Evolutionary conservation across 768 basidiomycete genomes (phyloP), one percentile per base, ranked within the genome.

Genomic region (Phylloporus sp.): DNA sequence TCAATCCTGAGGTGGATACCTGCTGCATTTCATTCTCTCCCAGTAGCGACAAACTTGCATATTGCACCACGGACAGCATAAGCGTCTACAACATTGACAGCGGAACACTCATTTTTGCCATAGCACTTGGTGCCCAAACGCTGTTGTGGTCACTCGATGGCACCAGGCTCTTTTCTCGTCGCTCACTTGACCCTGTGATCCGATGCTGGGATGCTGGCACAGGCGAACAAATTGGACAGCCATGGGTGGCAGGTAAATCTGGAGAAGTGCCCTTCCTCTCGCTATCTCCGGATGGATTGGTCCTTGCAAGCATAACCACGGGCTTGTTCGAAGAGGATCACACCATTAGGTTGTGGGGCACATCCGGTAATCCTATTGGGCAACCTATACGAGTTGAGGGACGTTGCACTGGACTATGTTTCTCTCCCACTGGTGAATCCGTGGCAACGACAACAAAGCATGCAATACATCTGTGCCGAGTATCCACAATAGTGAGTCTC

Each of bases 201-300:
- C 38, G 44, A 5, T 50, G 48, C 11, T 61, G 59, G 60, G 18
- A 51, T 13, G 9, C 41, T 1, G 12, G n/a, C 1, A 40, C 53
- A 8, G 51, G 53, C n/a, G n/a, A n/a, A n/a, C n/a, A n/a, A n/a
- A n/a, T n/a, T n/a, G n/a, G n/a, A n/a, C n/a, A n/a, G n/a, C 47
- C 50, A 2, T 54, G 59, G 59, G n/a, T n/a, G n/a, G 18, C n/a
- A 53, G 24, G 64, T 23, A 56, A 69, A 27, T 48, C 61, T 0
- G n/a, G n/a, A n/a, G n/a, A n/a, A n/a, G 9, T 15, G 13, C 32
- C 15, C 13, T 34, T 15, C 13, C 32, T 34, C 15, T 34, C 32
- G 8, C n/a, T n/a, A n/a, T n/a, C n/a, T n/a, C n/a, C n/a, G n/a
- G 38, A 39, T 39, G 38, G 38, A 39, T 39, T 22, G 22, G 23